Percentiles rank a stretch among this genome's conserved stretches.
These are phyloP conservation scores for Ascocoryne sarcoides DNA, from an alignment of 2,329 filamentous ascomycete genomes.

Conservation along the genomic window DNA sequence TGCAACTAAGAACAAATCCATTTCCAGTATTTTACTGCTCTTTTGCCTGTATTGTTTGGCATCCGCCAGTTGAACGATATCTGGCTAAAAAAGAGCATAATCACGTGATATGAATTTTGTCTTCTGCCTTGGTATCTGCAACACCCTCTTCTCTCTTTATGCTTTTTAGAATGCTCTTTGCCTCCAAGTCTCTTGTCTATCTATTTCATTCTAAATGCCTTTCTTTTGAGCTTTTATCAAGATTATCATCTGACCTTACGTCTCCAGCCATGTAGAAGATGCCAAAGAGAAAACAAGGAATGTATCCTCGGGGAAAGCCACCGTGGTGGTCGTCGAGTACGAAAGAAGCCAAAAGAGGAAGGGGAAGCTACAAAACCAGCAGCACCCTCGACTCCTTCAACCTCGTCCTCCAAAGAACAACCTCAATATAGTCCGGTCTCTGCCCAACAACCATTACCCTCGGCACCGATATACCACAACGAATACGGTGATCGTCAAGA, in stretches of 20 bases:
- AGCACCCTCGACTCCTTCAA: background rate
- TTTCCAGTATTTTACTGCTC: too few relatives aligned
- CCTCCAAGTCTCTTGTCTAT: too few relatives aligned
- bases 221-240: too few relatives aligned
- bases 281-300: conserved; percentile 26
- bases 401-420: background rate
- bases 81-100: too few relatives aligned
- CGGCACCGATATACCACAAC: conserved; percentile 9
- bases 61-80: too few relatives aligned
- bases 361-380: conserved; percentile 7
- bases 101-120: background rate
- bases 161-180: too few relatives aligned
- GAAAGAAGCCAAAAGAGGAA: conserved; percentile 25
- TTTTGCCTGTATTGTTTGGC: too few relatives aligned
- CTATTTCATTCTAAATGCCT: too few relatives aligned
- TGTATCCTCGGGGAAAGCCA: conserved; percentile 28
- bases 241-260: background rate
- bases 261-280: conserved; percentile 27
- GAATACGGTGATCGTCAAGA: conserved; percentile 15
- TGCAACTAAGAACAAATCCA: too few relatives aligned
- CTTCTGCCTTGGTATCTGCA: background rate
- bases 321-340: conserved; percentile 26
- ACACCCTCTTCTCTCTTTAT: too few relatives aligned
- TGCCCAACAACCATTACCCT: conserved; percentile 7
- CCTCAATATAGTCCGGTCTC: conserved; percentile 10